Evolutionary conservation across 2,329 filamentous ascomycete genomes (phyloP).

Genomic region (Teratosphaeria nubilosa): DNA sequence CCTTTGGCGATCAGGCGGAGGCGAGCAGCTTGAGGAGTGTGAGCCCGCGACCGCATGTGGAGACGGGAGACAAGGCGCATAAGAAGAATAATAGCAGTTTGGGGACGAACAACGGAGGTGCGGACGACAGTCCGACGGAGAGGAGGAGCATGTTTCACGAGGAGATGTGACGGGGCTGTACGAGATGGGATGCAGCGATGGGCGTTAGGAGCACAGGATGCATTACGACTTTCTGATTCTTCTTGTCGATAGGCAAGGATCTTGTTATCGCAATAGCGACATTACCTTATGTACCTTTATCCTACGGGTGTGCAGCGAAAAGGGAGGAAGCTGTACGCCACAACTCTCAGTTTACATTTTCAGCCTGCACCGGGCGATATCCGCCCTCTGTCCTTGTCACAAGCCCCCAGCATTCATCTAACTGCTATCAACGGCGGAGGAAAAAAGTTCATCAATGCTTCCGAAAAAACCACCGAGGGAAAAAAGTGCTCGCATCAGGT

Average conservation of each 20-base stretch:
- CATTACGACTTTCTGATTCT: neutral
- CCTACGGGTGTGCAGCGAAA: neutral
- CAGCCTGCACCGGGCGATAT: neutral
- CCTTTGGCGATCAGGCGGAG: constrained; percentile 61
- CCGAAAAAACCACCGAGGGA: no score
- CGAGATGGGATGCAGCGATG: neutral
- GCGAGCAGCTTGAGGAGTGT: constrained; percentile 56
- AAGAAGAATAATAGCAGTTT: constrained; percentile 27
- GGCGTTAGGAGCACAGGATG: neutral
- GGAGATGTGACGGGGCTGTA: constrained; percentile 42
- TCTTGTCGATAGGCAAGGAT: neutral
- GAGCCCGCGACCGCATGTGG: constrained; percentile 58
- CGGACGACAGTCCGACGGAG: constrained; percentile 52
- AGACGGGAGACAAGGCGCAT: constrained; percentile 39
- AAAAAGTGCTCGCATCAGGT: no score
- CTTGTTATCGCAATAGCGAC: neutral
- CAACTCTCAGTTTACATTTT: neutral
- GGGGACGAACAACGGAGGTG: constrained; percentile 19
- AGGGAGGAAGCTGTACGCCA: neutral
- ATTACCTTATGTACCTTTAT: neutral
- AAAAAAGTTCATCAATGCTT: no score
- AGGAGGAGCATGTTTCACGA: constrained; percentile 61
- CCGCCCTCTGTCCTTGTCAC: no score
- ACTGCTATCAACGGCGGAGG: no score
- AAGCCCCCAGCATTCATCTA: no score